Percentiles rank a stretch among this genome's conserved stretches.
Evolutionary conservation across 208 protist species (phyloP).

Genomic region (Tritrichomonas foetus): DNA sequence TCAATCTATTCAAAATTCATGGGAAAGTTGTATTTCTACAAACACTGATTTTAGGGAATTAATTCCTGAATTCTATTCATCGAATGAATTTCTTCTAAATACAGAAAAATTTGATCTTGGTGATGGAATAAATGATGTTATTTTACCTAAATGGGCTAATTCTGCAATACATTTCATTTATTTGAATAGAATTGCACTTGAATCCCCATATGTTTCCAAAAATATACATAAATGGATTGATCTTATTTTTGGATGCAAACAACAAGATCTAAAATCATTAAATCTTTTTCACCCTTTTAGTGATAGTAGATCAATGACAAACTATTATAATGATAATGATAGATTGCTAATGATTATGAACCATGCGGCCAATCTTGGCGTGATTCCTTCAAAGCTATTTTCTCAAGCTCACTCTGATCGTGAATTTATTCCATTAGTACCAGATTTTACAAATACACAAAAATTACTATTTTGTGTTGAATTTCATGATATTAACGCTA

Average conservation of each 20-base stretch:
- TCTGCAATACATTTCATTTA: constrained; percentile 48
- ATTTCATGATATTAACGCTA: no score
- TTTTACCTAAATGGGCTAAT: constrained; percentile 54
- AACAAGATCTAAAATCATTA: neutral
- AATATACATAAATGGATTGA: constrained; percentile 91
- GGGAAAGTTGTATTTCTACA: no score
- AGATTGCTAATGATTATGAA: neutral
- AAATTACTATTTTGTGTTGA: no score
- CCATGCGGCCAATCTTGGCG: neutral
- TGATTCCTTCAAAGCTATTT: neutral
- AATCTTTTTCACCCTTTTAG: neutral
- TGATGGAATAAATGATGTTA: constrained; percentile 39
- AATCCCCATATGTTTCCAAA: constrained; percentile 65
- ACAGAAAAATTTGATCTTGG: neutral
- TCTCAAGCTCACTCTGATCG: neutral
- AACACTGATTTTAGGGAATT: neutral
- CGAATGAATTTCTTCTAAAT: neutral
- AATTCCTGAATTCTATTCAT: constrained; percentile 23
- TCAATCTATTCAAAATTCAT: neutral
- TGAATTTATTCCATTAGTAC: no score
- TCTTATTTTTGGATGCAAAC: constrained; percentile 80
- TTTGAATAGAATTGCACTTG: constrained; percentile 52
- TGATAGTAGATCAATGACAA: neutral
- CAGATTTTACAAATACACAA: no score
- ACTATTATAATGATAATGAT: neutral